A percentile compares a stretch with the other conserved stretches of the same genome.
Evolutionary conservation across 805 yeast species (phyloP).

Genomic region (Teunomyces funiuensis): DNA sequence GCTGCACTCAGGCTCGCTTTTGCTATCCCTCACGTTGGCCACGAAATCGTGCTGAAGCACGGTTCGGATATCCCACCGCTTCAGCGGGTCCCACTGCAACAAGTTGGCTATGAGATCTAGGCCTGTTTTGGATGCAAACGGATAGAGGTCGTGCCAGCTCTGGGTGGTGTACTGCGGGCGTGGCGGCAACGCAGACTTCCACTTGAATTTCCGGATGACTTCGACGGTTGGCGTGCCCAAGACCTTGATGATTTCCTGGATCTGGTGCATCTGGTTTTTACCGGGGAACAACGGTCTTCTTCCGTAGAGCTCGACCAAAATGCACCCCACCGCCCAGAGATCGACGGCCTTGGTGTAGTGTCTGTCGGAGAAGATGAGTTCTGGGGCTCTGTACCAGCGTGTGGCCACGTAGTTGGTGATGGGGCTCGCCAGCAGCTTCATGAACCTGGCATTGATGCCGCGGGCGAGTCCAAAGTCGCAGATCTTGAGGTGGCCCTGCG

Average conservation of each 20-base stretch:
- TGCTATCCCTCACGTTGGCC: constrained; percentile 47
- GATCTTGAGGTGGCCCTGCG: constrained; percentile 74
- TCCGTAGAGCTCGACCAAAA: constrained; percentile 79
- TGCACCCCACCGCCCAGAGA: constrained; percentile 94
- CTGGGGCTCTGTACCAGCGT: constrained; percentile 96
- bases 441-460: constrained; percentile 49
- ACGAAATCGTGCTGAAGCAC: constrained; percentile 62
- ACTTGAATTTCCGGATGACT: constrained; percentile 31
- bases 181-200: constrained; percentile 37
- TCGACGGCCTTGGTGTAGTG: constrained; percentile 70
- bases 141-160: constrained; percentile 57
- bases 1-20: constrained; percentile 55
- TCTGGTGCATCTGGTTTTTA: constrained; percentile 66
- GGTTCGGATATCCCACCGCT: constrained; percentile 54
- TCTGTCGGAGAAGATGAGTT: constrained; percentile 63
- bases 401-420: constrained; percentile 91
- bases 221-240: constrained; percentile 68
- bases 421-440: constrained; percentile 36
- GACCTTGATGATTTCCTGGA: constrained; percentile 63
- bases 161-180: constrained; percentile 35
- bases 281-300: constrained; percentile 82
- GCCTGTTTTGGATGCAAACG: constrained; percentile 57
- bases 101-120: constrained; percentile 53
- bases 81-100: constrained; percentile 62
- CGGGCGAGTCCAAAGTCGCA: constrained; percentile 95